Percentiles rank a stretch among this genome's conserved stretches.
Evolutionary conservation across 805 yeast species (phyloP).

Genomic region (Metschnikowia gelsemii): DNA sequence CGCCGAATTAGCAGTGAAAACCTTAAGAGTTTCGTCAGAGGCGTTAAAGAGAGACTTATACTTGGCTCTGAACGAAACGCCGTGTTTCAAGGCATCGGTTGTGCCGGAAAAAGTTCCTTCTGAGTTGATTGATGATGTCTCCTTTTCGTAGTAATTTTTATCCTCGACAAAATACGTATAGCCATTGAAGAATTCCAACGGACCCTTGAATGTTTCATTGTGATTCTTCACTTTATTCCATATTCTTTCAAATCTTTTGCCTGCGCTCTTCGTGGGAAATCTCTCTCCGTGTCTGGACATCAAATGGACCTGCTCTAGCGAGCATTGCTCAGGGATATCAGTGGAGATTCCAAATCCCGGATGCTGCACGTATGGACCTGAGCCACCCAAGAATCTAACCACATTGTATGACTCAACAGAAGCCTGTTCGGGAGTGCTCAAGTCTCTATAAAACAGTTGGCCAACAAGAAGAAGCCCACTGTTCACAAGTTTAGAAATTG

Average conservation of each 20-base stretch:
- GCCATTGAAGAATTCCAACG: slow-evolving; percentile 52
- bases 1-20: slow-evolving; percentile 56
- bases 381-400: slow-evolving; percentile 50
- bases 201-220: slow-evolving; percentile 42
- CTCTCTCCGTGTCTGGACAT: slow-evolving; percentile 81
- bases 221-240: slow-evolving; percentile 27
- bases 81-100: slow-evolving; percentile 49
- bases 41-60: slow-evolving; percentile 48
- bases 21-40: slow-evolving; percentile 36
- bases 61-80: slow-evolving; percentile 46
- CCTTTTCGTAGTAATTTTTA: slow-evolving; percentile 44
- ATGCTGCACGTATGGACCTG: slow-evolving; percentile 54
- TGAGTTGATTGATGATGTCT: slow-evolving; percentile 46
- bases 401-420: slow-evolving; percentile 47
- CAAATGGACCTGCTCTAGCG: slow-evolving; percentile 65
- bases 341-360: slow-evolving; percentile 53
- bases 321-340: slow-evolving; percentile 49
- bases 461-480: slow-evolving; percentile 31
- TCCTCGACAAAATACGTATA: slow-evolving; percentile 49
- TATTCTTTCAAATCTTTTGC: slow-evolving; percentile 28
- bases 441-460: slow-evolving; percentile 27
- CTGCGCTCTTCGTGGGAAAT: slow-evolving; percentile 44
- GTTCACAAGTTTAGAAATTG: slow-evolving; percentile 25
- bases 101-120: slow-evolving; percentile 53
- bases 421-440: slow-evolving; percentile 43